A percentile compares a stretch with the other conserved stretches of the same genome.
These are phyloP conservation scores for Alternaria conjuncta DNA, from an alignment of 2,329 filamentous ascomycete species.

Conservation along the genomic window DNA sequence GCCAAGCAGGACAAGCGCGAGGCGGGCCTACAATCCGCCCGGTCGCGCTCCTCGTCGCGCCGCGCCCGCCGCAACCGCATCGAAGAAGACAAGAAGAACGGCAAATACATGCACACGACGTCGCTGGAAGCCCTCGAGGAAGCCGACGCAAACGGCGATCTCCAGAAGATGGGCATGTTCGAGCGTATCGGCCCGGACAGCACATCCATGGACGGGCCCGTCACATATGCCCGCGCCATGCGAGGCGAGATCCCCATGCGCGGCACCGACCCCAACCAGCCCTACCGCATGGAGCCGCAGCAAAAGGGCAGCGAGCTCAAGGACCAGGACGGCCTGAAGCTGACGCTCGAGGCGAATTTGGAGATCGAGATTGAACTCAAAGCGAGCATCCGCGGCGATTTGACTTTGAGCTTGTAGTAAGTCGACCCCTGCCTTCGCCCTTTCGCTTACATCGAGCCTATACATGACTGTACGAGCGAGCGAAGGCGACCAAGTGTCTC, in stretches of 20 bases:
- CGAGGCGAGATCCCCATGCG: conserved; percentile 63
- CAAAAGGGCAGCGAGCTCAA: conserved; percentile 53
- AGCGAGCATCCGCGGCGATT: conserved; percentile 82
- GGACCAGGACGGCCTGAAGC: conserved; percentile 70
- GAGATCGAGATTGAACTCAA: conserved; percentile 87
- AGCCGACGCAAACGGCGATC: conserved; percentile 58
- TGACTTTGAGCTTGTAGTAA: conserved; percentile 79
- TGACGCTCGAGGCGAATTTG: conserved; percentile 78
- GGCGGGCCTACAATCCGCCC: conserved; percentile 49
- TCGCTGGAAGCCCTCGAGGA: conserved; percentile 58
- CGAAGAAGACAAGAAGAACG: conserved; percentile 52
- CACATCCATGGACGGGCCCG: conserved; percentile 63
- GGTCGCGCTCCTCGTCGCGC: conserved; percentile 56
- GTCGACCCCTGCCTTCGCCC: conserved; percentile 44
- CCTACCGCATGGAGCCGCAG: conserved; percentile 50
- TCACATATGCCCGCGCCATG: conserved; percentile 61
- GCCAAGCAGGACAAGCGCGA: conserved; percentile 50
- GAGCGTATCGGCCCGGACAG: conserved; percentile 63
- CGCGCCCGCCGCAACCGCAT: conserved; percentile 56
- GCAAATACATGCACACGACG: conserved; percentile 60
- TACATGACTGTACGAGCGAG: conserved; percentile 14
- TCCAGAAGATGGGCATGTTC: conserved; percentile 58
- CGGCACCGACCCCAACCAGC: conserved; percentile 59
- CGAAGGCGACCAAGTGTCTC: conserved; percentile 8
- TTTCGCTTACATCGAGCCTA: conserved; percentile 14